These are phyloP conservation scores for Barbatosphaeria neglecta DNA, from an alignment of 495 filamentous ascomycete species.

Conservation along the genomic window DNA sequence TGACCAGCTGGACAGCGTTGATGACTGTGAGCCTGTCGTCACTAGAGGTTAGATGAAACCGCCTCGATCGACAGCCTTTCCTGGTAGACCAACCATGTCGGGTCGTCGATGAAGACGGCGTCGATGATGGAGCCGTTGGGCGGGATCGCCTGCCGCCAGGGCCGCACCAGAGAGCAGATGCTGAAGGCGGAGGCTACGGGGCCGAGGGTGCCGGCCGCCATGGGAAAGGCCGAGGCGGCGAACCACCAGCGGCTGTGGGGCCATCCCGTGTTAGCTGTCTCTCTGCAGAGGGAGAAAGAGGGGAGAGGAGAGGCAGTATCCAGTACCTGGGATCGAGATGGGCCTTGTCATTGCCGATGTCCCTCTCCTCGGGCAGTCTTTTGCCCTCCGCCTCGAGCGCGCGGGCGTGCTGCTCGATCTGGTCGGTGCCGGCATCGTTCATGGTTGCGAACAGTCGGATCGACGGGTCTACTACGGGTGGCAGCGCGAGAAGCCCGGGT, in stretches of 20 bases:
- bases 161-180: slow-evolving; percentile 61
- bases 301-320: no score
- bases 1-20: slow-evolving; percentile 61
- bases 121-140: slow-evolving; percentile 34
- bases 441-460: slow-evolving; percentile 3
- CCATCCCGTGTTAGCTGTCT: neutral
- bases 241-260: slow-evolving; percentile 67
- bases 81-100: slow-evolving; percentile 44
- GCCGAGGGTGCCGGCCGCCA: slow-evolving; percentile 73
- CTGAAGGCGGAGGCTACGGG: slow-evolving; percentile 72
- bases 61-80: neutral
- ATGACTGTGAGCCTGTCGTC: slow-evolving; percentile 48
- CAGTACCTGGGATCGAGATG: slow-evolving; percentile 47
- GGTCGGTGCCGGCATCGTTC: slow-evolving; percentile 18
- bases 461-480: neutral
- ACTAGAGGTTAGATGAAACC: neutral
- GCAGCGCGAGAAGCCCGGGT: neutral
- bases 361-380: slow-evolving; percentile 4
- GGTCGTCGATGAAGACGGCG: slow-evolving; percentile 50
- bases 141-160: slow-evolving; percentile 57
- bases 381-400: slow-evolving; percentile 7
- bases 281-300: neutral
- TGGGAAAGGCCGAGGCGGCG: slow-evolving; percentile 67
- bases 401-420: slow-evolving; percentile 9
- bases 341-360: slow-evolving; percentile 15